A percentile compares a stretch with the other conserved stretches of the same genome.
phyloP scores from a whole-genome alignment of 2,329 filamentous ascomycete species.

The Bipolaris bicolor region DNA sequence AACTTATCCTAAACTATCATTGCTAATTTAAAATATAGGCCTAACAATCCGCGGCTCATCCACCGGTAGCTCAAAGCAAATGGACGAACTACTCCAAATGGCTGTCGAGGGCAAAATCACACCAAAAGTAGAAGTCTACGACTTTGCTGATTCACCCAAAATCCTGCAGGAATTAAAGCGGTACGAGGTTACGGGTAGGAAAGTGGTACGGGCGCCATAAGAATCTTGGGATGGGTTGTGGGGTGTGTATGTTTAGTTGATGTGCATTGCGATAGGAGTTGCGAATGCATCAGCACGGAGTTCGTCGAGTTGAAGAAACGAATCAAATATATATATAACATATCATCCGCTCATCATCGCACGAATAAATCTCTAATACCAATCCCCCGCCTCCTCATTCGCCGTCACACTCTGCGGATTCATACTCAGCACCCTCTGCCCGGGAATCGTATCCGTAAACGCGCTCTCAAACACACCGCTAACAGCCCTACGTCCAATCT shows the following conservation, averaged over 20 bases:
- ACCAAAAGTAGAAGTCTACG: slow-evolving; percentile 46
- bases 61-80: slow-evolving; percentile 53
- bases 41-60: slow-evolving; percentile 56
- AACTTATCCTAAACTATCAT: background rate
- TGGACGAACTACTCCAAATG: slow-evolving; percentile 55
- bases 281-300: background rate
- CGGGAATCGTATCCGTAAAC: slow-evolving; percentile 62
- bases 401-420: slow-evolving; percentile 62
- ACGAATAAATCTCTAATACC: slow-evolving; percentile 55
- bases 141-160: slow-evolving; percentile 45
- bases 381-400: slow-evolving; percentile 62
- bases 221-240: background rate
- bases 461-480: slow-evolving; percentile 65
- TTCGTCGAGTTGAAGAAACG: too few relatives aligned
- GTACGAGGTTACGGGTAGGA: slow-evolving; percentile 46
- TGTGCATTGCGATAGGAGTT: slow-evolving; percentile 1
- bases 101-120: slow-evolving; percentile 52
- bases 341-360: too few relatives aligned
- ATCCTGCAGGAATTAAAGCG: slow-evolving; percentile 44
- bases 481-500: slow-evolving; percentile 61
- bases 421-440: slow-evolving; percentile 63
- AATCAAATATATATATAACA: too few relatives aligned
- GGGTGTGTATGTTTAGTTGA: background rate
- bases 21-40: slow-evolving; percentile 29
- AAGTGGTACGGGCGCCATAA: slow-evolving; percentile 43